phyloP scores from a whole-genome alignment of 768 basidiomycete species.

The Rubroboletus satanas region DNA sequence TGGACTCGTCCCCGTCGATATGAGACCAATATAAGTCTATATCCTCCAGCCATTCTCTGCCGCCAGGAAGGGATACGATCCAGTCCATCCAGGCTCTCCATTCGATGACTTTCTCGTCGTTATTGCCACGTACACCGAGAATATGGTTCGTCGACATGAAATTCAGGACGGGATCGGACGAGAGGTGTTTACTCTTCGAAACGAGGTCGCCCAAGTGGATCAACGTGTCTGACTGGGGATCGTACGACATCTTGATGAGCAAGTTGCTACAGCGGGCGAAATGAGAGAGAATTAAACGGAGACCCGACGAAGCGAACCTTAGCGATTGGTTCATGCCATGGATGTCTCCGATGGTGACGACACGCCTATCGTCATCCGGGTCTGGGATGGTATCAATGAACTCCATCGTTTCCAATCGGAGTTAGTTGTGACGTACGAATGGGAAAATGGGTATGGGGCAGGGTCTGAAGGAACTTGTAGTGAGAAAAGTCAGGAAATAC shows the following conservation, averaged over 20 bases:
- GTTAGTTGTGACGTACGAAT: slow-evolving; percentile 36
- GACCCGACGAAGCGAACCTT: slow-evolving; percentile 42
- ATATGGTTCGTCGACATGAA: slow-evolving; percentile 63
- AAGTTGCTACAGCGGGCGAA: slow-evolving; percentile 45
- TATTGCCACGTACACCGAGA: slow-evolving; percentile 87
- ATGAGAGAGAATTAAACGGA: neutral
- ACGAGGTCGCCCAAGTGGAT: slow-evolving; percentile 84
- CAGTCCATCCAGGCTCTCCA: slow-evolving; percentile 88
- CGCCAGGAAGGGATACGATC: slow-evolving; percentile 48
- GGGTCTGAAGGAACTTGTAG: slow-evolving; percentile 40
- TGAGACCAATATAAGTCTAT: slow-evolving; percentile 44
- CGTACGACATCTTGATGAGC: slow-evolving; percentile 57
- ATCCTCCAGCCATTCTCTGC: slow-evolving; percentile 51
- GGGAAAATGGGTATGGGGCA: slow-evolving; percentile 51
- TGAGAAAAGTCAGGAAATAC: slow-evolving; percentile 52
- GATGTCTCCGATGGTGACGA: slow-evolving; percentile 82
- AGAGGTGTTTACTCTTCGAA: slow-evolving; percentile 52
- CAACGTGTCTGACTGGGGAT: slow-evolving; percentile 58
- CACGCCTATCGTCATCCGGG: slow-evolving; percentile 45
- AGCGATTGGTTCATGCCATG: slow-evolving; percentile 77
- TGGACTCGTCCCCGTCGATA: slow-evolving; percentile 27
- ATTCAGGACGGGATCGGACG: slow-evolving; percentile 59
- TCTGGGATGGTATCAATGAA: slow-evolving; percentile 34
- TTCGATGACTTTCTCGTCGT: slow-evolving; percentile 88
- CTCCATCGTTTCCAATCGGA: neutral